Evolutionary conservation across 2,329 filamentous ascomycete species (phyloP), one percentile per base, ranked within the genome.

Genomic region (Penicillium sp.): DNA sequence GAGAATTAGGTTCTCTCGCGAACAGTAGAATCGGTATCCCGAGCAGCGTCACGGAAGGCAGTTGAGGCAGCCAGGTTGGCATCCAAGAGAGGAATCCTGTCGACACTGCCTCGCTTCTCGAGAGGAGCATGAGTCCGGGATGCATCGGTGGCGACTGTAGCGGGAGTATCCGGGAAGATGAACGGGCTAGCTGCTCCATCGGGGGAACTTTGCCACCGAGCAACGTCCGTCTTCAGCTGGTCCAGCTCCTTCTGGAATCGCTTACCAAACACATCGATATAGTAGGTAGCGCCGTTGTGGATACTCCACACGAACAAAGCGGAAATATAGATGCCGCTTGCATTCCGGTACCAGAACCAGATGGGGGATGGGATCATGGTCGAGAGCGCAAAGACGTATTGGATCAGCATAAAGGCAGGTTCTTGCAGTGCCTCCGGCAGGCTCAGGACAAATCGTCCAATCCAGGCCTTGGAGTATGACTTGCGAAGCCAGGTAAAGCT

Each of bases 231-330:
- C 76, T 90, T 93, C 78, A 99, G 84, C 52, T 88, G 84, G 72
- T 99, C 93, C 13, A 99, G 82, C 75, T 99, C 95, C 71, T 93
- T 96, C 80, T 99, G 92, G 81, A 99, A 98, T 2, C 93, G 87
- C 68, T 91, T 96, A 53, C 96, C 95, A 72, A 98, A 99, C 1
- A 98, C 91, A 68, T 99, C 95, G 69, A 99, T 98, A 76, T 99
- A 99, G 75, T 90, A 99, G 0, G 93, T 98, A 19, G 95, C 92
- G 31, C 95, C 95, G 67, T 99, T 99, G 79, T 97, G 96, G 55
- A 97, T 89, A 66, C 91, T 96, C 92, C 93, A 97, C 44, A 86
- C 82, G 70, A 99, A 98, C n/a, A 99, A 87, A 2, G 85, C 78
- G 54, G 88, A 81, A 46, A 99, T 81, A 76, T 97, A 99, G 0